Evolutionary conservation across 768 basidiomycete genomes (phyloP), one percentile per base, ranked within the genome.

Genomic region (Clathrus columnatus): DNA sequence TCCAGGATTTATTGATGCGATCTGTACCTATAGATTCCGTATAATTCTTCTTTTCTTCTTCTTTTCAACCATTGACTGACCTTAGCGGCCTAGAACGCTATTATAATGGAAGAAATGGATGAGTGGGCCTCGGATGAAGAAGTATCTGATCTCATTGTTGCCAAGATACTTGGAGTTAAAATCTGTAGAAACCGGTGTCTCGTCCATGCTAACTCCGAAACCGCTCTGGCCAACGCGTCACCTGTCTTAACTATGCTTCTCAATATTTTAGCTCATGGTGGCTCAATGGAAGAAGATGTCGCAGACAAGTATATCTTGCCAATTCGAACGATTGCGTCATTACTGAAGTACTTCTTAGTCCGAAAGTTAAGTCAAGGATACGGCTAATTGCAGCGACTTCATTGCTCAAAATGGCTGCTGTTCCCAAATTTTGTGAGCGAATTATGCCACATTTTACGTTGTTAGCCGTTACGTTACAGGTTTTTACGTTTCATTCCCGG

Each of bases 321-420:
- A 30, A 29, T 24, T 14, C 48, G n/a, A 32, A 20, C n/a, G 27
- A 43, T 20, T 27, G 23, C n/a, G 10, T 50, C 43, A 41, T 17
- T n/a, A 18, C 58, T 69, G 42, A 64, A 26, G 20, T n/a, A 32
- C 4, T 18, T 57, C 52, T 7, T 51, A 85, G 85, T 60, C 74
- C 77, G 2, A 75, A 75, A 68, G 79, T 82, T 30, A 82, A 82
- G 64, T 80, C 87, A 3, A 83, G 91, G 17, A 74, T 98, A 70
- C 81, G 95, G 27, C 70, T 97, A 7, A 84, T 89, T 63, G 91
- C 93, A 4, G 86, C 86, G 0, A 70, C 84, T 3, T 91, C 86
- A 3, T 65, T 98, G 47, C 70, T 96, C 26, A 91, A 92, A 64
- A 73, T 99, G 10, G 78, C 81, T 1, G 76, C 80, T 0, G 72